These are phyloP conservation scores for Cryptococcus jaspeensis DNA, from an alignment of 1,284 basidiomycete genomes.

Conservation along the genomic window DNA sequence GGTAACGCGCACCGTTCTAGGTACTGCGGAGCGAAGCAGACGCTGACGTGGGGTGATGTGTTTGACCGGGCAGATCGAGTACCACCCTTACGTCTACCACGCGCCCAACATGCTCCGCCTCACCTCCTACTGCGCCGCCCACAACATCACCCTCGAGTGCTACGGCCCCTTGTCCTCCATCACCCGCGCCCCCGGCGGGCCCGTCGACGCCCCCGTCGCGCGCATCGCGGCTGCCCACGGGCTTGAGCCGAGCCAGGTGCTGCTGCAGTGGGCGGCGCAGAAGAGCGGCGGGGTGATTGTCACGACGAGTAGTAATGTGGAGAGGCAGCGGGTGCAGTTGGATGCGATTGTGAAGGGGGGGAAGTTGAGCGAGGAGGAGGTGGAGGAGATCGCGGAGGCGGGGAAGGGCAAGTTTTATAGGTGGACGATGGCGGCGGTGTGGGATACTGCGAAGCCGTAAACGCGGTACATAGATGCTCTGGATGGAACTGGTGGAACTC, in stretches of 20 bases:
- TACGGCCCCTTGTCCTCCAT: conserved; percentile 58
- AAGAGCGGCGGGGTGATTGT: conserved; percentile 55
- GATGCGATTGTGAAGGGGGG: conserved; percentile 57
- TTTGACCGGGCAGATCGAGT: conserved; percentile 61
- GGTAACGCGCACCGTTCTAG: no score
- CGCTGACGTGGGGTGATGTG: no score
- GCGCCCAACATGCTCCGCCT: conserved; percentile 58
- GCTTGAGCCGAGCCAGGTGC: conserved; percentile 40
- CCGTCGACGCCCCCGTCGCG: conserved; percentile 58
- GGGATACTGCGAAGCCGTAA: conserved; percentile 32
- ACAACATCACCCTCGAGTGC: conserved; percentile 65
- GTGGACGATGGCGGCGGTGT: conserved; percentile 30
- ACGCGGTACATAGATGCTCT: neutral
- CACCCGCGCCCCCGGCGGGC: conserved; percentile 58
- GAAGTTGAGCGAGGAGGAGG: conserved; percentile 62
- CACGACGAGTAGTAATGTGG: conserved; percentile 67
- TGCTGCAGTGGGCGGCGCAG: conserved; percentile 46
- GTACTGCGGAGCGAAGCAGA: no score
- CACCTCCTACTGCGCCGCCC: conserved; percentile 58
- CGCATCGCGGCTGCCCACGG: conserved; percentile 54
- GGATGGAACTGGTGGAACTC: no score
- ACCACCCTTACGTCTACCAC: conserved; percentile 73
- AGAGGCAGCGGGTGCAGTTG: conserved; percentile 67
- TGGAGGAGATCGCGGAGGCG: conserved; percentile 37
- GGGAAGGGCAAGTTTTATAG: conserved; percentile 38